A percentile compares a stretch with the other conserved stretches of the same genome.
Evolutionary conservation across 1,139 yeast species (phyloP).

Genomic region (Cylindricascospora bacillispora): DNA sequence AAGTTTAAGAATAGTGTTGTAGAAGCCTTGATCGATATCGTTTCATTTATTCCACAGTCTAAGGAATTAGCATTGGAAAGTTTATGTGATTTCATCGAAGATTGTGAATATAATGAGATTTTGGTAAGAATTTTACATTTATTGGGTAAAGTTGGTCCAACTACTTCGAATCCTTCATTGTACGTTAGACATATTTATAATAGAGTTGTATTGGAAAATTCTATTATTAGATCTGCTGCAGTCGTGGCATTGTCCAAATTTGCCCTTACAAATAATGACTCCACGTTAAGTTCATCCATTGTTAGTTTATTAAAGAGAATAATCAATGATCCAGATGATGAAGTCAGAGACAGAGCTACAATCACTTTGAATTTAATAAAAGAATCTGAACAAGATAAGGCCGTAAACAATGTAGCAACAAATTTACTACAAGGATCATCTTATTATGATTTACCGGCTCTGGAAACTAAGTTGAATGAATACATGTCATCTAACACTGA

Average conservation of each 20-base stretch:
- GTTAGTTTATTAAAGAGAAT: constrained; percentile 70
- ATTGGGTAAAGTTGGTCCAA: constrained; percentile 91
- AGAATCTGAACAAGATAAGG: constrained; percentile 30
- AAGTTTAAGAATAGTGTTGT: constrained; percentile 77
- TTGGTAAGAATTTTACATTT: constrained; percentile 83
- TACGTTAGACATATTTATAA: constrained; percentile 94
- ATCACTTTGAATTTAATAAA: constrained; percentile 61
- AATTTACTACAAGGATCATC: constrained; percentile 53
- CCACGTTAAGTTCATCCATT: constrained; percentile 54
- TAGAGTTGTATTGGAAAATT: constrained; percentile 90
- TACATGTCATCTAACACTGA: constrained; percentile 56
- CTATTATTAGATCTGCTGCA: constrained; percentile 91
- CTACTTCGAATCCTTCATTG: constrained; percentile 71
- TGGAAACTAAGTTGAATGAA: constrained; percentile 64
- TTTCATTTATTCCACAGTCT: constrained; percentile 78
- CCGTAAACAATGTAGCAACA: constrained; percentile 22
- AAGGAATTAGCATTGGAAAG: constrained; percentile 76
- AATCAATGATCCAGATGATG: constrained; percentile 77
- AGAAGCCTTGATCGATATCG: constrained; percentile 84
- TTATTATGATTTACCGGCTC: constrained; percentile 57
- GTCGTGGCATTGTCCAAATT: constrained; percentile 86
- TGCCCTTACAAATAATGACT: constrained; percentile 62
- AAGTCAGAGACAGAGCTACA: constrained; percentile 96
- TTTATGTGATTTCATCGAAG: constrained; percentile 94
- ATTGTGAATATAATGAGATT: constrained; percentile 90